Evolutionary conservation across 139 green algal genomes (phyloP).

Genomic region (Closterium sp.): DNA sequence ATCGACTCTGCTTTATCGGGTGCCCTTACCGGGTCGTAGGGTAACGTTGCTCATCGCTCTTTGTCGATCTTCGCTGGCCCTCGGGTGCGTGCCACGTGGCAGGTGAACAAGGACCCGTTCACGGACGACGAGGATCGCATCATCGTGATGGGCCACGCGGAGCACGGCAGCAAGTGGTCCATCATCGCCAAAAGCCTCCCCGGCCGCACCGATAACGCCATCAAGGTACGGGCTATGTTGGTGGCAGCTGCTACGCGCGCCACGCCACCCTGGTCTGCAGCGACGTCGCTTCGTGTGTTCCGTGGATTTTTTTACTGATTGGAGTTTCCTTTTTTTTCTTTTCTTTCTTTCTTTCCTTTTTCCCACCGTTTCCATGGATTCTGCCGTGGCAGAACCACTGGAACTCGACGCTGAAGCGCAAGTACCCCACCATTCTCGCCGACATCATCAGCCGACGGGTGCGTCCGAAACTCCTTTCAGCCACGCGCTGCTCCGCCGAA

Average conservation of each 20-base stretch:
- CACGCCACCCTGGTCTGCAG: too few relatives aligned
- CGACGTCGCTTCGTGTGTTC: too few relatives aligned
- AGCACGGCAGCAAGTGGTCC: constrained; percentile 78
- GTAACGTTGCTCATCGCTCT: background rate
- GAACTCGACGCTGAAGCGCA: constrained; percentile 4
- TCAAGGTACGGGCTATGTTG: constrained; percentile 29
- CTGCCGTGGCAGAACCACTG: background rate
- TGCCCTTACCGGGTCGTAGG: too few relatives aligned
- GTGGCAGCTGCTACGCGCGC: too few relatives aligned
- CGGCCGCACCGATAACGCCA: constrained; percentile 55
- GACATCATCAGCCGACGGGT: background rate
- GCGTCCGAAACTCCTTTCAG: background rate
- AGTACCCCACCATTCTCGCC: constrained; percentile 9
- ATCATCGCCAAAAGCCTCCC: constrained; percentile 76
- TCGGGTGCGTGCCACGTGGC: background rate
- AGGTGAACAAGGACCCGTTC: constrained; percentile 69
- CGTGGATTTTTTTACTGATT: too few relatives aligned
- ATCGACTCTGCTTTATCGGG: too few relatives aligned
- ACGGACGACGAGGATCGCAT: constrained; percentile 41
- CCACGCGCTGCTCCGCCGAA: too few relatives aligned
- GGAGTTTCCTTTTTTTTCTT: too few relatives aligned
- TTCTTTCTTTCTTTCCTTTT: background rate
- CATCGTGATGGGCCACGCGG: constrained; percentile 52
- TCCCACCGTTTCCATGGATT: background rate
- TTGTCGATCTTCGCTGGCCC: background rate